These are phyloP conservation scores for Phytopythium oedochilum DNA, from an alignment of 352 stramenopile genomes.

Conservation along the genomic window DNA sequence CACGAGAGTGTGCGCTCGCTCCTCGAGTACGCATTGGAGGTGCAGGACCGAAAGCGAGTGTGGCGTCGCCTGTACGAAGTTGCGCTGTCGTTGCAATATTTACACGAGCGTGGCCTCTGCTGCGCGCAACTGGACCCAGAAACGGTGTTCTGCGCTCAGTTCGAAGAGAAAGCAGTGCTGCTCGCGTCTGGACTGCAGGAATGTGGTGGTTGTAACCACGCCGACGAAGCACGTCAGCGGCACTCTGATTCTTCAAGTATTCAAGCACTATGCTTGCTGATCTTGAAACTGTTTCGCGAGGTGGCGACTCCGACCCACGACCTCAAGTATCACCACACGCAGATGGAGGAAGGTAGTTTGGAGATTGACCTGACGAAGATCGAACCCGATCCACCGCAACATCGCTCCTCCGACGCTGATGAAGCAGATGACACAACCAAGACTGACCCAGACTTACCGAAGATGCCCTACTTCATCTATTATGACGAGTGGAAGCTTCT, in stretches of 20 bases:
- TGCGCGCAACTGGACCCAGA: not conserved
- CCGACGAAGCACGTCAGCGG: not conserved
- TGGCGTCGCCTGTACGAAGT: slow-evolving; percentile 1
- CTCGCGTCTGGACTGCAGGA: not conserved
- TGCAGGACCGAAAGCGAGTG: not conserved
- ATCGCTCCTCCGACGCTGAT: too few species aligned
- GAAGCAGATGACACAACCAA: too few species aligned
- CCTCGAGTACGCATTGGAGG: not conserved
- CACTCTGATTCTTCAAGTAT: not conserved
- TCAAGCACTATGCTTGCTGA: not conserved
- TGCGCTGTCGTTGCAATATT: not conserved
- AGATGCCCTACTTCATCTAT: not conserved
- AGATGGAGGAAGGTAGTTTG: too few species aligned
- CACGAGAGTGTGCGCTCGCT: not conserved
- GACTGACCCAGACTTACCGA: too few species aligned
- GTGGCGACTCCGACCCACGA: not conserved
- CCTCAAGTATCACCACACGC: not conserved
- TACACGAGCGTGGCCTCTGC: not conserved
- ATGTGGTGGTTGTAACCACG: not conserved
- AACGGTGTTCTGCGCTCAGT: not conserved
- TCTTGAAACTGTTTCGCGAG: not conserved
- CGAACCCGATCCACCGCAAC: too few species aligned
- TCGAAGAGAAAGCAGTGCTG: slow-evolving; percentile 3
- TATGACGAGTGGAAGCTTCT: not conserved
- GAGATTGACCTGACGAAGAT: too few species aligned